phyloP scores from a whole-genome alignment of 2,329 filamentous ascomycete species.

The Exophiala sideris region DNA sequence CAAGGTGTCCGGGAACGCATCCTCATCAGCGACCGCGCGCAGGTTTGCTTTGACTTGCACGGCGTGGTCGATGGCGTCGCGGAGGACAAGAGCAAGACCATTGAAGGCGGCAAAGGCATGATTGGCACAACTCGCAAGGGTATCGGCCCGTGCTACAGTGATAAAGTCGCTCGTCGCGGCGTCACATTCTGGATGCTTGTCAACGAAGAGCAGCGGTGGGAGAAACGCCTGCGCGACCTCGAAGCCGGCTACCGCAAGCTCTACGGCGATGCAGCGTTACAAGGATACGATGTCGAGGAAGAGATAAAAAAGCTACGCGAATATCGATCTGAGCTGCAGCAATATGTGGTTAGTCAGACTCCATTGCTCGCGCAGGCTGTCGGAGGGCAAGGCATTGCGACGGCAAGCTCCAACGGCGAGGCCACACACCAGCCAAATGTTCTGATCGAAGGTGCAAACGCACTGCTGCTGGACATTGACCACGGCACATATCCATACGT shows the following conservation, averaged over 20 bases:
- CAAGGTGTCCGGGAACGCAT: conserved; percentile 40
- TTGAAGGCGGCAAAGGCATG: conserved; percentile 39
- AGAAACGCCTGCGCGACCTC: conserved; percentile 30
- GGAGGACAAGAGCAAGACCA: conserved; percentile 38
- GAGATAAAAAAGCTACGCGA: conserved; percentile 51
- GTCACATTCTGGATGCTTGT: conserved; percentile 53
- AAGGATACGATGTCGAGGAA: conserved; percentile 57
- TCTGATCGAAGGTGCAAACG: conserved; percentile 62
- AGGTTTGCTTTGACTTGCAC: conserved; percentile 46
- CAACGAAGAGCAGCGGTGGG: conserved; percentile 31
- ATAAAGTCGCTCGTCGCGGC: conserved; percentile 59
- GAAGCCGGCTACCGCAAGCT: conserved; percentile 51
- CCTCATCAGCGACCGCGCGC: conserved; percentile 46
- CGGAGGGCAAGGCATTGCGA: conserved; percentile 27
- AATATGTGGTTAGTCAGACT: conserved; percentile 51
- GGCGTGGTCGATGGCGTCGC: conserved; percentile 45
- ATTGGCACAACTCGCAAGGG: conserved; percentile 50
- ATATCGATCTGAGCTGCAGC: conserved; percentile 45
- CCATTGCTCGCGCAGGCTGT: conserved; percentile 24
- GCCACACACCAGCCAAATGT: conserved; percentile 55
- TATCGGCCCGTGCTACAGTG: conserved; percentile 59
- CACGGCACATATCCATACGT: conserved; percentile 53
- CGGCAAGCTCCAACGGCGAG: conserved; percentile 27
- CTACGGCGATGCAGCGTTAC: conserved; percentile 51
- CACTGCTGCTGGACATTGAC: conserved; percentile 59